Evolutionary conservation across 768 basidiomycete genomes (phyloP).

Genomic region (Termitomyces sp.): DNA sequence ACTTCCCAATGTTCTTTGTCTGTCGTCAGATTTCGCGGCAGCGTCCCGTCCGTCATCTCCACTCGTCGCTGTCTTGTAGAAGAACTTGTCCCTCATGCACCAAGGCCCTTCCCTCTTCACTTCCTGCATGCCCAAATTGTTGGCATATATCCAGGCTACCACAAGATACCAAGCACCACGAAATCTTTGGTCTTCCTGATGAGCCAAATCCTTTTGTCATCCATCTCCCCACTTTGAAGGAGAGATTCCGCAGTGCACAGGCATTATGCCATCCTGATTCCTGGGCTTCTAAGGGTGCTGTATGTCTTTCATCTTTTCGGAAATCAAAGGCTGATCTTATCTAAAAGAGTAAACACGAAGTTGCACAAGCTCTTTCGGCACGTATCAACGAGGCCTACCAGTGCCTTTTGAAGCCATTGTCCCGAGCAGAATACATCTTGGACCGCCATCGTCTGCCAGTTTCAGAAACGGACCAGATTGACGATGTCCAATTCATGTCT

Average conservation of each 20-base stretch:
- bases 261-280: conserved; percentile 82
- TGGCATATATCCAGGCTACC: conserved; percentile 61
- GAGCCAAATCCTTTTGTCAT: conserved; percentile 70
- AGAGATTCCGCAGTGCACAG: conserved; percentile 69
- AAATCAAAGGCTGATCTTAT: conserved; percentile 3
- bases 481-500: conserved; percentile 67
- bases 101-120: conserved; percentile 50
- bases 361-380: conserved; percentile 68
- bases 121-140: conserved; percentile 79
- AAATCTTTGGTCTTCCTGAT: conserved; percentile 61
- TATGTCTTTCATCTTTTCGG: conserved; percentile 21
- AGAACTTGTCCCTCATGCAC: conserved; percentile 63
- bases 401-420: conserved; percentile 66
- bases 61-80: conserved; percentile 6
- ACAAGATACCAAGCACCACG: conserved; percentile 54
- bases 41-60: conserved; percentile 6
- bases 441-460: conserved; percentile 53
- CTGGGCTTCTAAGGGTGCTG: conserved; percentile 68
- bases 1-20: conserved; percentile 7
- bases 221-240: conserved; percentile 55
- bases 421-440: conserved; percentile 81
- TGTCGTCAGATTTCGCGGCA: conserved; percentile 8
- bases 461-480: conserved; percentile 67
- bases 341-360: conserved; percentile 47
- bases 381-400: conserved; percentile 82